Evolutionary conservation across 495 filamentous ascomycete genomes (phyloP).

Genomic region (Penicillium steckii): DNA sequence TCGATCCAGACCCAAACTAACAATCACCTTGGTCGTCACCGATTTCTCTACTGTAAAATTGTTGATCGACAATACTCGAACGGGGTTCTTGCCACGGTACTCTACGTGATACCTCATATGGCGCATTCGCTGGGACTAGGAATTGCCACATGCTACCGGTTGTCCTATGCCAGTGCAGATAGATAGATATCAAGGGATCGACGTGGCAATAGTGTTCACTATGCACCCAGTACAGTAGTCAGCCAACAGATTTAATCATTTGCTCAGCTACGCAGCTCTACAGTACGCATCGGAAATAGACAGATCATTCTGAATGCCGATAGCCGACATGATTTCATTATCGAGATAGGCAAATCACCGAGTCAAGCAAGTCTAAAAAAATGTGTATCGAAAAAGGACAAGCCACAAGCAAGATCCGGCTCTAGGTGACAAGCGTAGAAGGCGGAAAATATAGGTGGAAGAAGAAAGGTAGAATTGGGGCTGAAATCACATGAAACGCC

Average conservation of each 20-base stretch:
- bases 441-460: slow-evolving; percentile 20
- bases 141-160: no score
- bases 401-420: slow-evolving; percentile 14
- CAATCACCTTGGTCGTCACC: background rate
- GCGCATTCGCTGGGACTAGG: no score
- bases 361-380: slow-evolving; percentile 25
- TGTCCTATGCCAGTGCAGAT: no score
- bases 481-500: slow-evolving; percentile 33
- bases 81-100: no score
- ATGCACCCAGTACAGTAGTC: no score
- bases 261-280: no score
- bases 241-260: no score
- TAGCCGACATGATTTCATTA: slow-evolving; percentile 13
- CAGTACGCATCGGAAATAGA: background rate
- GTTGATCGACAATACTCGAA: no score
- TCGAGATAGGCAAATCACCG: slow-evolving; percentile 11
- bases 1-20: no score
- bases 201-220: no score
- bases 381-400: slow-evolving; percentile 18
- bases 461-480: slow-evolving; percentile 18
- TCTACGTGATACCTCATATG: no score
- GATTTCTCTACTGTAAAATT: background rate
- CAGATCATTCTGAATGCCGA: background rate
- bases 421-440: slow-evolving; percentile 20
- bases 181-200: no score